Conservation (phyloP, 1,139 yeast genomes). For the Taiozyma sp. region DNA sequence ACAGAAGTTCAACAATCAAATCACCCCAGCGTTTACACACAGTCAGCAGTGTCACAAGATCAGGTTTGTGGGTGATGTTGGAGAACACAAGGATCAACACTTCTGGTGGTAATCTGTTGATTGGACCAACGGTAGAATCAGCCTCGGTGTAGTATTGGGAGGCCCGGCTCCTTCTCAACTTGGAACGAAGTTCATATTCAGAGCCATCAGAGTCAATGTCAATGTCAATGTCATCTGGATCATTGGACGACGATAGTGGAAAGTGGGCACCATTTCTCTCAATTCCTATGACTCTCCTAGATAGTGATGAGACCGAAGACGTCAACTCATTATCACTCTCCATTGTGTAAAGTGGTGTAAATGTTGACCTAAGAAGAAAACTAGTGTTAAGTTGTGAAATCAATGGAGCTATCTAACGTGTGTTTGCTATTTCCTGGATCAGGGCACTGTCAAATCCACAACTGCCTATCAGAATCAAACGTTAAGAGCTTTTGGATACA, state of each 20-base stretch:
- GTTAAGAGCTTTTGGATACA: neutral
- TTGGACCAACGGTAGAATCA: constrained; percentile 32
- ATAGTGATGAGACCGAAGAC: constrained; percentile 20
- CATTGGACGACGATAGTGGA: neutral
- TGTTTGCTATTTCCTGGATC: neutral
- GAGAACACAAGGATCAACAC: constrained; percentile 68
- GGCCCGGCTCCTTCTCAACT: constrained; percentile 3
- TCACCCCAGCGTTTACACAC: constrained; percentile 84
- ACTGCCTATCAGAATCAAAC: neutral
- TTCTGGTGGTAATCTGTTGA: constrained; percentile 74
- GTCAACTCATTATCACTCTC: constrained; percentile 22
- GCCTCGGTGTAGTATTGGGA: constrained; percentile 1
- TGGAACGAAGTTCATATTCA: constrained; percentile 10
- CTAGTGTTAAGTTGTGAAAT: neutral
- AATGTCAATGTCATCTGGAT: constrained; percentile 7
- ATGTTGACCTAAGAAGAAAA: neutral
- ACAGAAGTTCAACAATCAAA: constrained; percentile 71
- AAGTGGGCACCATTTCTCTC: neutral
- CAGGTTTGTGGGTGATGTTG: constrained; percentile 56
- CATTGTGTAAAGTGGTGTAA: constrained; percentile 9
- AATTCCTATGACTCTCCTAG: constrained; percentile 10
- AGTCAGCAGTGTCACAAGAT: constrained; percentile 62
- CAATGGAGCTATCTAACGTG: neutral
- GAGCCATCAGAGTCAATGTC: constrained; percentile 12
- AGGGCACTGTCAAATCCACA: neutral